Base-by-base conservation (phyloP, 345 rosid species). In the Salix brachista region DNA sequence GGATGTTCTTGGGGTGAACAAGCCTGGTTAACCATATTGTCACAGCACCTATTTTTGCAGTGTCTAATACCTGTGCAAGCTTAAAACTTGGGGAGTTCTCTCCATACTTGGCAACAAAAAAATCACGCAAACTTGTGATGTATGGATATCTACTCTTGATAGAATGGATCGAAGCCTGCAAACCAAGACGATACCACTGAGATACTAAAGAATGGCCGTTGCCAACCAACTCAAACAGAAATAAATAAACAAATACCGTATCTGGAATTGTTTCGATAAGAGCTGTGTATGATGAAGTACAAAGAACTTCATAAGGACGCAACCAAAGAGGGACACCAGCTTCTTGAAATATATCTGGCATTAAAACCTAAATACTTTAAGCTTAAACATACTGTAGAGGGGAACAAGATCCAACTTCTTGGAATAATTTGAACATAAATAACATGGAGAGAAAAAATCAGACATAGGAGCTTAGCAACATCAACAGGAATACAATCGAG, bases 241-340 rank as follows among this genome's bases (percentile, higher is more conserved):
- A 17, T 37, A 62, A 46, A 69, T 44, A 79, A 62, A 77, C 58
- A 68, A 46, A 76, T 89, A 94, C 97, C 89, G 99, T 96, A 87
- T 96, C 98, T 77, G 97, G 93, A 84, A 96, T 92, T 69, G 99
- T 96, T 85, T 96, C 99, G 62, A 96, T 96, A 28, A 96, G 96
- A 82, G 99, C 98, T 32, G 98, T 92, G 84, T 96, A 96, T 50
- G 99, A 94, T 42, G 99, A 96, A 80, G 99, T 96, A 70, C 92
- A 96, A 76, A 96, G 82, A 65, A 96, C 98, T 86, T 96, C 98
- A 67, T 94, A 94, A 70, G 99, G 97, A 36, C 97, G 95, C 80
- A 96, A 86, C 99, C 99, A 96, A 73, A 96, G 94, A 44, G 99
- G 99, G 70, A 96, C 91, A 76, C 98, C 99, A 77, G 98, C 99